These are phyloP conservation scores for Auricularia sp. DNA, from an alignment of 768 basidiomycete genomes.

Conservation along the genomic window DNA sequence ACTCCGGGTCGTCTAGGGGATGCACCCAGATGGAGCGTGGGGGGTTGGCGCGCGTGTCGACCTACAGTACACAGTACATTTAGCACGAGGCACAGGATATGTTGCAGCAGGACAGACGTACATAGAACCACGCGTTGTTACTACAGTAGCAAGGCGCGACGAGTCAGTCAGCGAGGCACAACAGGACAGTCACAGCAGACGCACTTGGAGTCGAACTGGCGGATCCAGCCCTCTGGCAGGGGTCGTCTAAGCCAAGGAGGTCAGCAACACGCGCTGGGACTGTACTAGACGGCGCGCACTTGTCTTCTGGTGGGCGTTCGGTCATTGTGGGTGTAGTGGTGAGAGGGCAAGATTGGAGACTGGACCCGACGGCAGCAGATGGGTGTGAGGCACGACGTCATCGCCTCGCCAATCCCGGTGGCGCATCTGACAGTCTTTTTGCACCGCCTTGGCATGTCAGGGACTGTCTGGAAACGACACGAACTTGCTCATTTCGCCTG, in stretches of 20 bases:
- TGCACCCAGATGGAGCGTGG: slow-evolving; percentile 64
- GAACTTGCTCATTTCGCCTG: no score
- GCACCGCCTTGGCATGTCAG: no score
- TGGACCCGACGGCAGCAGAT: no score
- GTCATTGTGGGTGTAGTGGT: slow-evolving; percentile 12
- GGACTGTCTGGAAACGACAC: no score
- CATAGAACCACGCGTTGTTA: slow-evolving; percentile 41
- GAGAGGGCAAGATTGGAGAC: slow-evolving; percentile 4
- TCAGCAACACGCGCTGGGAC: background rate
- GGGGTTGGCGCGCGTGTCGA: slow-evolving; percentile 53
- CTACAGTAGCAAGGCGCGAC: background rate
- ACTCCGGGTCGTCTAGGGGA: slow-evolving; percentile 60
- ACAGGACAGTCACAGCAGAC: background rate
- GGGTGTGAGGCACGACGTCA: no score
- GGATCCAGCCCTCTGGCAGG: slow-evolving; percentile 50
- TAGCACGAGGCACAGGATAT: no score
- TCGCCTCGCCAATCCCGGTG: no score
- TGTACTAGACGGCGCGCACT: background rate
- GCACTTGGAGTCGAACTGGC: slow-evolving; percentile 30
- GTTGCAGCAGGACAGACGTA: slow-evolving; percentile 14
- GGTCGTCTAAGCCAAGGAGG: slow-evolving; percentile 21
- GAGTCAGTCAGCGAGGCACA: background rate
- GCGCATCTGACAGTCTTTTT: no score
- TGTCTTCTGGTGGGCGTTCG: background rate
- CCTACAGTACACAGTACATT: slow-evolving; percentile 24